Evolutionary conservation across 2,329 filamentous ascomycete genomes (phyloP), one percentile per base, ranked within the genome.

Genomic region (Didymella glomerata): DNA sequence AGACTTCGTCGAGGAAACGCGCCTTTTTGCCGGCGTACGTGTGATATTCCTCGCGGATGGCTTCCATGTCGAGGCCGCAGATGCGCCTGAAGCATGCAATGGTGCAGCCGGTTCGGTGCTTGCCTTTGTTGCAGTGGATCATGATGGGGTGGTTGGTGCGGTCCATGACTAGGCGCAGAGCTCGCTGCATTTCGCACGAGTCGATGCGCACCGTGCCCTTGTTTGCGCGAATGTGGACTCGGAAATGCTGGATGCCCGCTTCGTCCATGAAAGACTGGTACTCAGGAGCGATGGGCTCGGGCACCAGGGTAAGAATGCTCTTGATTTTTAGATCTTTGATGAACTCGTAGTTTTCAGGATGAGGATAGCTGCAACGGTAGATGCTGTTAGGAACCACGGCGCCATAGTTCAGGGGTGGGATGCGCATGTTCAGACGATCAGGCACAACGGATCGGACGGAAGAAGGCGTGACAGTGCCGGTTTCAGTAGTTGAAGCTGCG

Each of bases 81-180:
- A 91, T 78, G 73, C 90, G 91, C 63, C 93, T 88, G 62, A 96
- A 84, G 57, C 90, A 88, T 18, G 88, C 93, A 48, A 93, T 85
- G n/a, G 95, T 89, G 72, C 93, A 97, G 22, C 93, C 93, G 18
- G 93, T 97, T 57, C 93, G 90, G 73, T 97, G 93, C 84, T 89
- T 95, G 73, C 93, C 93, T 68, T 96, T 93, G 74, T 97, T 97
- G 83, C 93, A 97, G 77, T 97, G 93, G 46, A 97, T 85, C 38
- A 97, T 83, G 11, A 97, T 78, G 0, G 93, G 93, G 65, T 95
- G 88, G 63, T 96, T 92, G 32, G 82, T 78, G 48, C 84, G 84
- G 70, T 96, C 86, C 52, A 94, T 82, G 40, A 94, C 84, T 41
- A 94, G 80, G 13, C 85, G 81, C 24, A 96, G 82, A 45, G 94